Evolutionary conservation across 345 rosid species (phyloP), one percentile per base, ranked within the genome.

Genomic region (Hirschfeldia incana): DNA sequence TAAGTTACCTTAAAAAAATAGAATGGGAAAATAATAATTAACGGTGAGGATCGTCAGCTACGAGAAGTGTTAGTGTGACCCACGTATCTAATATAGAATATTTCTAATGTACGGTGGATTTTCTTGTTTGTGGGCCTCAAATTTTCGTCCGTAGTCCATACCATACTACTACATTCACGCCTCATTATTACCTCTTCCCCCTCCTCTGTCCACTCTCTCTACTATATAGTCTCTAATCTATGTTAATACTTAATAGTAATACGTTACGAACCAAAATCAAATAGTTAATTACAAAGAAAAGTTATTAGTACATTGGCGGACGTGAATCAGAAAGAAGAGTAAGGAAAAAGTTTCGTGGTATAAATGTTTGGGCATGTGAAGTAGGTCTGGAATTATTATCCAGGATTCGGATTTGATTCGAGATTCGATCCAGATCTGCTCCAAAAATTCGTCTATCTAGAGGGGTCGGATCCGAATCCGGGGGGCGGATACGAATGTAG

Each of bases 11-110:
- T 12, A 44, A 12, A 29, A 29, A 21, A 21, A 21, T 21, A 15
- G n/a, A 49, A 49, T 49, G 17, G 17, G 17, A 49, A 46, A 49
- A 73, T 4, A 61, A 33, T 0, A 33, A 37, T 64, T 70, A 81
- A 83, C 86, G 90, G 85, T 78, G 82, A 67, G 57, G 63, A 72
- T 79, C 80, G 80, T 78, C 79, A 44, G 83, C 72, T 78, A 30
- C 37, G 58, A 76, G 80, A 13, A 49, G 55, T 13, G 16, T n/a
- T 49, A 49, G 57, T 49, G 15, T 46, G 57, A 64, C 77, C 80
- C 60, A 80, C 39, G 65, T 79, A 79, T 79, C 74, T 70, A 60
- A 34, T 21, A 65, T 12, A 36, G 87, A 84, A 87, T 83, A 84
- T 82, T 84, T 85, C 76, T 63, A 17, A 57, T 84, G 81, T 63